A percentile compares a stretch with the other conserved stretches of the same genome.
Conservation (phyloP, 2,329 filamentous ascomycete species). For the Arthrocladium fulminans region DNA sequence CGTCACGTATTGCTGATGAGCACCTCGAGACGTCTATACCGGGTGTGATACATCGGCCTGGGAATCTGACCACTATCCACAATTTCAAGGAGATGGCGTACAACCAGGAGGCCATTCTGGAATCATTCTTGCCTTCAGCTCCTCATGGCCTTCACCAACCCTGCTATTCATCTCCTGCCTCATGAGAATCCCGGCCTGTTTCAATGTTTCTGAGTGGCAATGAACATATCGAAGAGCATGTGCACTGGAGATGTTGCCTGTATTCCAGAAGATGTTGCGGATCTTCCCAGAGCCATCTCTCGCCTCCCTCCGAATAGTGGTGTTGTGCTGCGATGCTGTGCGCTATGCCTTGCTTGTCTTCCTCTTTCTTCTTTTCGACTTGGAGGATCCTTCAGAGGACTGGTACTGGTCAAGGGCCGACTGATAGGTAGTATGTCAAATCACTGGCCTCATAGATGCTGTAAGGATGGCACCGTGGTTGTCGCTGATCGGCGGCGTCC, state of each 20-base stretch:
- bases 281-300: constrained; percentile 32
- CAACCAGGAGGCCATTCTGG: constrained; percentile 38
- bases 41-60: constrained; percentile 41
- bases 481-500: background rate
- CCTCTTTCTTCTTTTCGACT: constrained; percentile 9
- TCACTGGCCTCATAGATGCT: constrained; percentile 14
- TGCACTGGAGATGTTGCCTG: constrained; percentile 40
- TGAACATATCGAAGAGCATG: constrained; percentile 35
- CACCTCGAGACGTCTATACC: constrained; percentile 46
- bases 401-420: too few species aligned
- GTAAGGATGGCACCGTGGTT: constrained; percentile 6
- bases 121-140: constrained; percentile 35
- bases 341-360: constrained; percentile 8
- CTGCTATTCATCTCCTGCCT: constrained; percentile 12
- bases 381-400: constrained; percentile 6
- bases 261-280: constrained; percentile 35
- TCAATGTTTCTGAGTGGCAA: constrained; percentile 33
- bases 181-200: constrained; percentile 27
- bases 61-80: constrained; percentile 17
- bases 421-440: constrained; percentile 13
- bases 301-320: constrained; percentile 13
- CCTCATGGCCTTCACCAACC: constrained; percentile 35
- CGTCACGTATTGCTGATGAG: constrained; percentile 31
- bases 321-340: constrained; percentile 11
- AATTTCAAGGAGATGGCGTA: constrained; percentile 17